Conservation (phyloP, 1,284 basidiomycete species). For the Takashimella tepidaria region DNA sequence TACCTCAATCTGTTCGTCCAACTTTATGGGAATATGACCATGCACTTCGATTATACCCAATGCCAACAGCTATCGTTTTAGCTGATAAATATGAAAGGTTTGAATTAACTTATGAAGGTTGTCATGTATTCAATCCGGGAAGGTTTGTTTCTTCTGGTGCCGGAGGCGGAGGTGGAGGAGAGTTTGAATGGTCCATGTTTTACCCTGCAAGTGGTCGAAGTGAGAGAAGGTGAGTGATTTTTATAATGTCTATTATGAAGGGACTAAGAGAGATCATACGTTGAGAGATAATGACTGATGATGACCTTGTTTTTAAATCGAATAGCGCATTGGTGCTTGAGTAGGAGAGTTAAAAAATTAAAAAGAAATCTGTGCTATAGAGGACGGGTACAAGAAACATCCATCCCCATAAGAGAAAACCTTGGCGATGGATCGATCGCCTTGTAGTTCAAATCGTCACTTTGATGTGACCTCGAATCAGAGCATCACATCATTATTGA, state of each 20-base stretch:
- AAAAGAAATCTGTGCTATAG: too few relatives aligned
- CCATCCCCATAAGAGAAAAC: too few relatives aligned
- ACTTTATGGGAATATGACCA: conserved; percentile 90
- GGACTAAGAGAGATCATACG: not conserved
- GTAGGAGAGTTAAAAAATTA: not conserved
- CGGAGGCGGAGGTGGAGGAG: conserved; percentile 30
- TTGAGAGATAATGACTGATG: not conserved
- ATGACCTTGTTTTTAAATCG: not conserved
- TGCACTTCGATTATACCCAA: conserved; percentile 83
- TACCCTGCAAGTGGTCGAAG: conserved; percentile 56
- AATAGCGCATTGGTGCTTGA: not conserved
- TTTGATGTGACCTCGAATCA: too few relatives aligned
- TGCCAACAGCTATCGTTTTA: conserved; percentile 89
- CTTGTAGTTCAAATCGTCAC: too few relatives aligned
- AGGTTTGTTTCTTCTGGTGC: conserved; percentile 65
- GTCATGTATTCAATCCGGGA: conserved; percentile 98
- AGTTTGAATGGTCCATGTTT: conserved; percentile 81
- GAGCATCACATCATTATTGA: too few relatives aligned
- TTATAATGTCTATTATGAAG: not conserved
- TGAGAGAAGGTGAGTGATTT: conserved; percentile 37
- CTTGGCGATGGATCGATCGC: too few relatives aligned
- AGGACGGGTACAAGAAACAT: too few relatives aligned
- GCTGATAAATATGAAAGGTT: conserved; percentile 96
- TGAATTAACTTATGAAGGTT: conserved; percentile 94
- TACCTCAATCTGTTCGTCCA: conserved; percentile 78